A percentile compares a stretch with the other conserved stretches of the same genome.
These are phyloP conservation scores for Platanus orientalis DNA, from an alignment of 164 flowering plant genomes.

Conservation along the genomic window DNA sequence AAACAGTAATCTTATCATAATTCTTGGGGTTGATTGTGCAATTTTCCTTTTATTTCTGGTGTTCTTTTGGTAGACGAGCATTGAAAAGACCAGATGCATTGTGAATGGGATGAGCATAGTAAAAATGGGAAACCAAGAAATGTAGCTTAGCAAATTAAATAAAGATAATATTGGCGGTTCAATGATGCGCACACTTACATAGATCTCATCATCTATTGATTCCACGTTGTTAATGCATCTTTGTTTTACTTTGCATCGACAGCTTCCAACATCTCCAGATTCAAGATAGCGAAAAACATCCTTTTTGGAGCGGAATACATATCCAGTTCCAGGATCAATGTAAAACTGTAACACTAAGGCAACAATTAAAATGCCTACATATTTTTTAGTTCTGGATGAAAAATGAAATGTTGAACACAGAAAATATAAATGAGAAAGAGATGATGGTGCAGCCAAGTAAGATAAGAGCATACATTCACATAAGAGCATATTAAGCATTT, in stretches of 20 bases:
- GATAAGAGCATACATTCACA: not conserved
- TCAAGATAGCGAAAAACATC: slow-evolving; percentile 51
- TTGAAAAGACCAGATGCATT: not conserved
- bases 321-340: slow-evolving; percentile 60
- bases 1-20: too few relatives aligned
- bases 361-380: not conserved
- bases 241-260: slow-evolving; percentile 27
- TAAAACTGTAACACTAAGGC: slow-evolving; percentile 44
- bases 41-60: not conserved
- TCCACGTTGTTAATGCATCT: slow-evolving; percentile 11
- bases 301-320: slow-evolving; percentile 53
- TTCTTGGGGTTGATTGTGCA: not conserved
- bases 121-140: not conserved
- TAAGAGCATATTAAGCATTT: not conserved
- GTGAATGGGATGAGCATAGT: not conserved
- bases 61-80: not conserved
- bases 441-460: not conserved
- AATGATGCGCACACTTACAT: slow-evolving; percentile 32
- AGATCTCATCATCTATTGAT: slow-evolving; percentile 12
- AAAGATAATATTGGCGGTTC: not conserved
- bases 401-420: not conserved
- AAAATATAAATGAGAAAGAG: not conserved
- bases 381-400: not conserved
- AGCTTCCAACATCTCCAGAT: slow-evolving; percentile 33
- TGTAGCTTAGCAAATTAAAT: not conserved